Evolutionary conservation across 257 asterid genomes (phyloP), one percentile per base, ranked within the genome.

Genomic region (Thymus mandschuricus): DNA sequence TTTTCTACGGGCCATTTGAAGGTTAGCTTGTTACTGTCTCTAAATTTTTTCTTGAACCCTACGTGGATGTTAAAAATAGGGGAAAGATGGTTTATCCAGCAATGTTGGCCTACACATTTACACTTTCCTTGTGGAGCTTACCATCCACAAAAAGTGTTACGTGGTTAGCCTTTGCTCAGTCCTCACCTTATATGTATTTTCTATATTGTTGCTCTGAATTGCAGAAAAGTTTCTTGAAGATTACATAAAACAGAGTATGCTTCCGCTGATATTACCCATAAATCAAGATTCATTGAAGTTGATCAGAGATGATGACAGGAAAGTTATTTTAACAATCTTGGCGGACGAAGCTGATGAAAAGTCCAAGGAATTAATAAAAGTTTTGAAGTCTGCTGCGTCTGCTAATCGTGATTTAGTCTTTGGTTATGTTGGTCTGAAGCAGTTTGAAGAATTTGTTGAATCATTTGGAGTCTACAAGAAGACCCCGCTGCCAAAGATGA

Each of bases 1-100:
- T 86, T 33, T 94, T 89, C 75, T 89, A 91, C 80, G 98, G 99
- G 54, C 98, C 99, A 45, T 89, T 86, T 81, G 99, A 91, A 94
- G 99, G 99, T 91, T 66, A 80, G 85, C 77, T 71, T 67, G 58
- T 61, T 62, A 77, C 56, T 73, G 60, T 40, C 48, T 49, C 21
- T 56, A 60, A 55, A 12, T 41, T 72, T 54, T 27, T 3, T 33
- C 48, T 60, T 50, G 41, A 69, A 59, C 31, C 35, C 58, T 8
- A 11, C 60, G 64, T 65, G 68, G 57, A 33, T 44, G 50, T 49
- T 67, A 43, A 40, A 31, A 38, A 21, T 48, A 66, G 40, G 4
- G 13, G 8, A 48, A 74, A 40, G 8, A 35, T 57, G 62, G 10
- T 29, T 35, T 66, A 43, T 48, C 48, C 11, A 52, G 12, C 66